These are phyloP conservation scores for Wilcoxina mikolae DNA, from an alignment of 495 filamentous ascomycete genomes.

Conservation along the genomic window DNA sequence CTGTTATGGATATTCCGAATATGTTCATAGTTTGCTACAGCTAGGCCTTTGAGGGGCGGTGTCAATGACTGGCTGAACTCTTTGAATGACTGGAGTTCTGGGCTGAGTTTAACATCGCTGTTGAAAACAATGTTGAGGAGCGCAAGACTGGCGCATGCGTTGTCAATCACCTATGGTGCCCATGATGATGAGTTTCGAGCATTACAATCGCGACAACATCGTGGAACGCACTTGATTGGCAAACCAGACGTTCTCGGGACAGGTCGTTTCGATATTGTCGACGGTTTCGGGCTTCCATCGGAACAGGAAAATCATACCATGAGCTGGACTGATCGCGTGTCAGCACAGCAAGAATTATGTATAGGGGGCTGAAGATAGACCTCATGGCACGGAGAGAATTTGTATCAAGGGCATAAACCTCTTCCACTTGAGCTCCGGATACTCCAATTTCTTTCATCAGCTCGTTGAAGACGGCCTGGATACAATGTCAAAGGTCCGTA, in stretches of 20 bases:
- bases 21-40: conserved; percentile 57
- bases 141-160: conserved; percentile 79
- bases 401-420: conserved; percentile 62
- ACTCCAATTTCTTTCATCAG: conserved; percentile 70
- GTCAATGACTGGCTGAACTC: conserved; percentile 50
- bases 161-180: conserved; percentile 47
- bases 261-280: conserved; percentile 30
- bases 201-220: background rate
- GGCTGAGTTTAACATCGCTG: conserved; percentile 48
- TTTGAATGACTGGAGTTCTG: conserved; percentile 53
- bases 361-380: conserved; percentile 32
- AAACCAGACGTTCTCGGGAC: conserved; percentile 71
- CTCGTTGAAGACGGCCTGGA: conserved; percentile 63
- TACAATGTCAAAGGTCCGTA: conserved; percentile 1
- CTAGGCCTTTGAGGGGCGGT: conserved; percentile 59
- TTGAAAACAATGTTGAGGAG: conserved; percentile 89
- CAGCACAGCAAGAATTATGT: background rate
- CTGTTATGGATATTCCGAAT: conserved; percentile 76
- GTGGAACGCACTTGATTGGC: conserved; percentile 60
- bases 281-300: conserved; percentile 41
- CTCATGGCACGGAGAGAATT: conserved; percentile 49
- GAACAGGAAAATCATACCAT: conserved; percentile 74
- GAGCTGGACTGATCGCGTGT: conserved; percentile 41
- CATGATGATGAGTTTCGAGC: background rate
- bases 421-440: conserved; percentile 55